Conservation (phyloP, 495 filamentous ascomycete genomes). For the Aspergillus incahuasiensis region DNA sequence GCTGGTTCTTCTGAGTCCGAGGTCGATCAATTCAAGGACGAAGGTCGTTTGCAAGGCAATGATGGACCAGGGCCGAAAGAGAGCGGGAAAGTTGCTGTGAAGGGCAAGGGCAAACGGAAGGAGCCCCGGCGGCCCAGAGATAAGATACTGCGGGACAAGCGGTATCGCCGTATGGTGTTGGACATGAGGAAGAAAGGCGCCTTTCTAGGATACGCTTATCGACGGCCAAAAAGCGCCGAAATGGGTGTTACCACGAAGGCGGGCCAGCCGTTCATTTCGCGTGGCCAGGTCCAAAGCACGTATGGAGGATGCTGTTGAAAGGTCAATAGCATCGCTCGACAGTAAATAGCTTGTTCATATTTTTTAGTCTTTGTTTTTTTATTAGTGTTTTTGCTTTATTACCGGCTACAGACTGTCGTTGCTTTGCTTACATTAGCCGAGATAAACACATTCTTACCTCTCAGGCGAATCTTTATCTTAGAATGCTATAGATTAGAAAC, state of each 20-base stretch:
- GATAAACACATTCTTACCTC: too few species aligned
- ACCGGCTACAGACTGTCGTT: too few species aligned
- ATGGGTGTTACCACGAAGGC: slow-evolving; percentile 31
- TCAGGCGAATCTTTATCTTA: too few species aligned
- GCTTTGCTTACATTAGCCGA: too few species aligned
- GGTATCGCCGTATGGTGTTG: slow-evolving; percentile 58
- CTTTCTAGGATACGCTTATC: slow-evolving; percentile 89
- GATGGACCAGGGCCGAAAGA: neutral
- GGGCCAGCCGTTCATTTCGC: slow-evolving; percentile 25
- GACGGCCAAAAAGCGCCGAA: slow-evolving; percentile 46
- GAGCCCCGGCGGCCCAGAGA: slow-evolving; percentile 73
- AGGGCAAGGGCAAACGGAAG: slow-evolving; percentile 34
- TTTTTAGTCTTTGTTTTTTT: neutral
- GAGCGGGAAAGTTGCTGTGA: slow-evolving; percentile 1
- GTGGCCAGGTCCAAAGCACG: slow-evolving; percentile 25
- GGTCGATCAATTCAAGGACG: slow-evolving; percentile 13
- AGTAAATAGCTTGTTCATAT: too few species aligned
- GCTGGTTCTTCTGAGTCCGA: slow-evolving; percentile 29
- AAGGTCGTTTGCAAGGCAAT: neutral
- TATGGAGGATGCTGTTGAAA: slow-evolving; percentile 18
- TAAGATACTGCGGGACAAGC: slow-evolving; percentile 67
- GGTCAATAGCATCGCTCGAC: neutral
- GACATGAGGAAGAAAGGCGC: slow-evolving; percentile 74
- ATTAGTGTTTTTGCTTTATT: neutral
- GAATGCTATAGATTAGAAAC: too few species aligned